phyloP scores from a whole-genome alignment of 2,329 filamentous ascomycete species.

The Penicillium griseofulvum region DNA sequence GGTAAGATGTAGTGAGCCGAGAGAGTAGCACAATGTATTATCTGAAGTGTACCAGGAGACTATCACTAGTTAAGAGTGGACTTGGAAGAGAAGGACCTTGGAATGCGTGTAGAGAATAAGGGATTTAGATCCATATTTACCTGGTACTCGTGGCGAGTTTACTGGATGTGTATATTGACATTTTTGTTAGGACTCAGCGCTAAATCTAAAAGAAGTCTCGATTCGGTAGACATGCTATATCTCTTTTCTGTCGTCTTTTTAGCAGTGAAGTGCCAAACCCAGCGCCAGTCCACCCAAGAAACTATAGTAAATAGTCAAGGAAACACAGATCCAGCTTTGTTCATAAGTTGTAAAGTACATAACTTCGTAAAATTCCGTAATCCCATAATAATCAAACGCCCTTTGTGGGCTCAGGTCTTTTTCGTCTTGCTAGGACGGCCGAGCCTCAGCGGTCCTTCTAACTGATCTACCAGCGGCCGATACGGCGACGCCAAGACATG shows the following conservation, averaged over 20 bases:
- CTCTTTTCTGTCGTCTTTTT: not conserved
- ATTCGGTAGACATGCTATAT: not conserved
- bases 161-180: not conserved
- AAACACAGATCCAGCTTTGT: not conserved
- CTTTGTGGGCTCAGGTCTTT: constrained; percentile 26
- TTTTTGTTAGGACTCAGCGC: not conserved
- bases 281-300: not conserved
- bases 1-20: too few relatives aligned
- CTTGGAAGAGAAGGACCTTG: too few relatives aligned
- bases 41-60: too few relatives aligned
- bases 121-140: too few relatives aligned
- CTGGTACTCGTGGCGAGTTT: not conserved
- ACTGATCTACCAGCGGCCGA: constrained; percentile 56
- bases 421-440: constrained; percentile 35
- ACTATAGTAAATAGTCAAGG: not conserved
- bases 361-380: constrained; percentile 18
- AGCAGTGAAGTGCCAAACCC: not conserved
- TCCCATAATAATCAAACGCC: constrained; percentile 11
- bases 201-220: not conserved
- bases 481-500: constrained; percentile 59
- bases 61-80: too few relatives aligned
- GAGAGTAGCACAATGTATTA: too few relatives aligned
- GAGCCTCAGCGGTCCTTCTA: constrained; percentile 38
- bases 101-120: too few relatives aligned
- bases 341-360: constrained; percentile 17